Evolutionary conservation across 1,284 basidiomycete species (phyloP), one percentile per base, ranked within the genome.

Genomic region (Ceratobasidium sp.): DNA sequence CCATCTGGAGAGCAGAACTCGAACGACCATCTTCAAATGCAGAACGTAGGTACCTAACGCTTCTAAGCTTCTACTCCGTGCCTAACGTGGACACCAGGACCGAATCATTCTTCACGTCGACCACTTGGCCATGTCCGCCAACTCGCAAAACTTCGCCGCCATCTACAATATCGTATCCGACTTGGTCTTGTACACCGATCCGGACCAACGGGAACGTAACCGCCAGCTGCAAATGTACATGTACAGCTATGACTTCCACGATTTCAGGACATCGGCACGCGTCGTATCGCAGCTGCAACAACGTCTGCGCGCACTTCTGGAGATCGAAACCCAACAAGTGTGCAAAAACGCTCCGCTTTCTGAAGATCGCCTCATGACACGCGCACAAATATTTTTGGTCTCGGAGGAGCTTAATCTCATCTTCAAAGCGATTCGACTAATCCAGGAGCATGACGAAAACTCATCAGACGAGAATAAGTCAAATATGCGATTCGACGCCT

Each of bases 121-220:
- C 0, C 91, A 92, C 37, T 92, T 98, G 82, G 93, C 94, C 0
- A 92, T 98, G n/a, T 91, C 93, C 7, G 97, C 97, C 20, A 94
- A 91, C 78, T 90, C 95, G 53, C 87, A 89, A 58, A 94, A 98
- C 81, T 99, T 96, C 84, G 89, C 91, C 78, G 92, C 92, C 13
- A 91, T 99, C 77, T 97, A 95, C 80, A 92, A 92, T 81, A 91
- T 98, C 78, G 91, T 98, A 79, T 96, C 94, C 7, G 92, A 96
- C 81, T 87, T 99, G 28, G 84, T 97, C 15, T 89, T 98, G 13
- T 96, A 97, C 84, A 92, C 93, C 42, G 96, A 99, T 82, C 93
- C 94, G 5, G 91, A 90, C 0, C 92, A 95, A 81, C 93, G 93
- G 81, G 89, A 88, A 63, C 91, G 92, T 13, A 85, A 91, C 77